Evolutionary conservation across 2,329 filamentous ascomycete genomes (phyloP).

Genomic region (Monilinia laxa): DNA sequence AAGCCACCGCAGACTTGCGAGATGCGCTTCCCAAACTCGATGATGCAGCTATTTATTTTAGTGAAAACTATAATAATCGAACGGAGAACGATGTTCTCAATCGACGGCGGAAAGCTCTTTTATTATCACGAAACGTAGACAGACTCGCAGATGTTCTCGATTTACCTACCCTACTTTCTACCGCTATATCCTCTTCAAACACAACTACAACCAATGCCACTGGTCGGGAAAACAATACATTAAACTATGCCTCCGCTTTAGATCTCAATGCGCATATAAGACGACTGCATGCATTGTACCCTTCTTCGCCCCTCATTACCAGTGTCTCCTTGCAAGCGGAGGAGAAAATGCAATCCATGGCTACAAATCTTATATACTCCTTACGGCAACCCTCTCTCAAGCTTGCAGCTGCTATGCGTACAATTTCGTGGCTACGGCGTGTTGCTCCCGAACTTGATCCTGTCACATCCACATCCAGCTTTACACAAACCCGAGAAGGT

Average conservation of each 20-base stretch:
- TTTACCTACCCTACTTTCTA: slow-evolving; percentile 79
- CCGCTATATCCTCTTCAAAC: slow-evolving; percentile 61
- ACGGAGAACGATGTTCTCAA: slow-evolving; percentile 67
- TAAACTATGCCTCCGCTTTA: slow-evolving; percentile 83
- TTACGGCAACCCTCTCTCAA: slow-evolving; percentile 79
- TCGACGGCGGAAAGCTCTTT: slow-evolving; percentile 73
- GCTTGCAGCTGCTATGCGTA: slow-evolving; percentile 84
- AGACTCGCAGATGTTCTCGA: slow-evolving; percentile 88
- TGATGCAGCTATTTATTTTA: slow-evolving; percentile 74
- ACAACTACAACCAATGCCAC: slow-evolving; percentile 45
- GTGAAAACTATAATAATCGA: slow-evolving; percentile 75
- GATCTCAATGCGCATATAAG: slow-evolving; percentile 94
- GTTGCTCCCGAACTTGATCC: slow-evolving; percentile 77
- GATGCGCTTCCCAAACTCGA: slow-evolving; percentile 77
- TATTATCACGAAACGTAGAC: slow-evolving; percentile 83
- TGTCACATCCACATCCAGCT: slow-evolving; percentile 30
- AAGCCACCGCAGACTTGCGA: slow-evolving; percentile 65
- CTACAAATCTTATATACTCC: slow-evolving; percentile 74
- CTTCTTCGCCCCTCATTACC: slow-evolving; percentile 70
- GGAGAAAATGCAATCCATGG: slow-evolving; percentile 84
- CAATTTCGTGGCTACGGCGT: slow-evolving; percentile 84
- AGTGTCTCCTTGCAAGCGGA: slow-evolving; percentile 77
- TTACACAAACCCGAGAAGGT: slow-evolving; percentile 53
- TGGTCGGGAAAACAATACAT: slow-evolving; percentile 45
- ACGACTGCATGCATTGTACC: slow-evolving; percentile 78